phyloP scores from a whole-genome alignment of 305 asterid genomes.

The Ilex paraguariensis region DNA sequence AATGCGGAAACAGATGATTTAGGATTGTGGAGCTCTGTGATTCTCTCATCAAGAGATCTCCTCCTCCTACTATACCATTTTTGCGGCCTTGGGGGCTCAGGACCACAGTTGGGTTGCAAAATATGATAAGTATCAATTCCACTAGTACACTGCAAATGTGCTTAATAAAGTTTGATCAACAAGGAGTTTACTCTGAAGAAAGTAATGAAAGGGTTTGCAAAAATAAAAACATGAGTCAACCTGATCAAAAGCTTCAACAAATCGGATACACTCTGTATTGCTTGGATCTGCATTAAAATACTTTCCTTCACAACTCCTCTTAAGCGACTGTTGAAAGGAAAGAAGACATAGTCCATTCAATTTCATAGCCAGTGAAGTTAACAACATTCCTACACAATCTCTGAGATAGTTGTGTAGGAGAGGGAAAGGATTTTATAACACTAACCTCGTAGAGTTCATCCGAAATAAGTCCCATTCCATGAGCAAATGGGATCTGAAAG shows the following conservation, averaged over 20 bases:
- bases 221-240: no score
- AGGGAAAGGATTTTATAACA: background rate
- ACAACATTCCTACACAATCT: background rate
- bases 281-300: slow-evolving; percentile 6
- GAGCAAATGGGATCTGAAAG: slow-evolving; percentile 24
- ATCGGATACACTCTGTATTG: slow-evolving; percentile 5
- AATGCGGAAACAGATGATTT: background rate
- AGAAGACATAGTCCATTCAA: no score
- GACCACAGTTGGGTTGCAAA: slow-evolving; percentile 8
- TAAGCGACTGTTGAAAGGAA: slow-evolving; percentile 6
- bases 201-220: no score
- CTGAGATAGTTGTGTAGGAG: no score
- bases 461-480: slow-evolving; percentile 36
- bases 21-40: background rate
- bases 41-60: slow-evolving; percentile 11
- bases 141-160: background rate
- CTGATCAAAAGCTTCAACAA: slow-evolving; percentile 3
- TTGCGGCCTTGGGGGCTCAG: background rate
- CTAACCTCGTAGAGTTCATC: slow-evolving; percentile 21
- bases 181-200: no score
- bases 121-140: slow-evolving; percentile 6
- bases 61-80: slow-evolving; percentile 1
- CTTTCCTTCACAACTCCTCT: slow-evolving; percentile 8
- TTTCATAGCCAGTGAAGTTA: background rate
- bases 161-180: no score